phyloP scores from a whole-genome alignment of 2,329 filamentous ascomycete species.

The Hypoxylon sp. region DNA sequence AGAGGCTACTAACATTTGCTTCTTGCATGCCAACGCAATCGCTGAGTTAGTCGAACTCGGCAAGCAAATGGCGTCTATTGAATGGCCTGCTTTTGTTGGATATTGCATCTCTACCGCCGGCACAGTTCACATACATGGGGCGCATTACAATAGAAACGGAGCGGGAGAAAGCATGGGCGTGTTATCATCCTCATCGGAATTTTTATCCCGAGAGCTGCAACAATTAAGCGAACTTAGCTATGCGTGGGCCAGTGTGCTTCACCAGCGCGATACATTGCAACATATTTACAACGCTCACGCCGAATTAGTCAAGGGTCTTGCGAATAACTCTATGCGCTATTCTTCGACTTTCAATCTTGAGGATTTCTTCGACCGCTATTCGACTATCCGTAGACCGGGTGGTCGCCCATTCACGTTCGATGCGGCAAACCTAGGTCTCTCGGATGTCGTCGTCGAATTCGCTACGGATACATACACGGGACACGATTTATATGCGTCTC shows the following conservation, averaged over 20 bases:
- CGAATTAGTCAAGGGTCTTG: conserved; percentile 81
- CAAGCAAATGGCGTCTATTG: conserved; percentile 79
- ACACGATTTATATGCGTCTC: conserved; percentile 64
- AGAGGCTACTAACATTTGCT: conserved; percentile 89
- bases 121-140: conserved; percentile 89
- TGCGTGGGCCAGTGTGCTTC: conserved; percentile 82
- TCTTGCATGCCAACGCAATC: conserved; percentile 87
- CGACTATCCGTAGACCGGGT: conserved; percentile 68
- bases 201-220: conserved; percentile 83
- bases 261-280: conserved; percentile 84
- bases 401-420: conserved; percentile 77
- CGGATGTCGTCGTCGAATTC: conserved; percentile 75
- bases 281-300: conserved; percentile 83
- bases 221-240: conserved; percentile 82
- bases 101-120: conserved; percentile 90
- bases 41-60: conserved; percentile 86
- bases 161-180: conserved; percentile 70
- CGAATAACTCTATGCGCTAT: conserved; percentile 78
- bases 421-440: conserved; percentile 79
- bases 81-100: conserved; percentile 89
- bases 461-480: conserved; percentile 69
- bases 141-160: conserved; percentile 76
- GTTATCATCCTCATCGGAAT: conserved; percentile 75
- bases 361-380: conserved; percentile 88
- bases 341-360: conserved; percentile 86